Evolutionary conservation across 2,329 filamentous ascomycete genomes (phyloP), one percentile per base, ranked within the genome.

Genomic region (Xylaria polymorpha): DNA sequence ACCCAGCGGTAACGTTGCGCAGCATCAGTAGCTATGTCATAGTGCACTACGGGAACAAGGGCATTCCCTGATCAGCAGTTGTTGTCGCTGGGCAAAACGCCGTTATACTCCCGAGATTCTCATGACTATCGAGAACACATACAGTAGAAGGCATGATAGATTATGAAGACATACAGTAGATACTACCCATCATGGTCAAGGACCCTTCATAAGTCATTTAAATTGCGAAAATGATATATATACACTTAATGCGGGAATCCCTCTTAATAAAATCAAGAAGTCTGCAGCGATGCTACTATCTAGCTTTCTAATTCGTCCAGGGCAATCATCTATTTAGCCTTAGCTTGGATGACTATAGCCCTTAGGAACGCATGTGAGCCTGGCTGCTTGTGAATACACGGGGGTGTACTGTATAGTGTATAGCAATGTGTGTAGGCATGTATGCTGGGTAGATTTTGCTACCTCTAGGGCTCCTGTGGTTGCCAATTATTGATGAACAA

Each of bases 381-480:
- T 12, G 12, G 32, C 29, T 51, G 14, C 50, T 35, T 35, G 25
- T 35, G 50, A 53, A 53, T 7, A 39, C n/a, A 39, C 32, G 14
- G 22, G 29, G 22, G 29, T 32, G 14, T 35, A n/a, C 25, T 29
- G 25, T 29, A 29, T 29, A 4, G 29, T 29, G 29, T 39, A 56
- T 25, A 18, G 29, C 18, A 53, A 29, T 46, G 50, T 39, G 25
- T 56, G 50, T 22, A 50, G 35, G 41, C 39, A 48, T 51, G 14
- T 20, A 58, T 51, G 25, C 3, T 56, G 32, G 41, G 51, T n/a
- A 51, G 50, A 46, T 62, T 58, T 57, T 67, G 41, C 58, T 55
- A 37, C 41, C 10, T 20, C 32, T 6, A 43, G n/a, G 62, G 43
- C 51, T 56, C 35, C 50, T 37, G 10, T 62, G 12, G 53, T 37